These are phyloP conservation scores for Pterulicium gracile DNA, from an alignment of 1,284 basidiomycete species.

Conservation along the genomic window DNA sequence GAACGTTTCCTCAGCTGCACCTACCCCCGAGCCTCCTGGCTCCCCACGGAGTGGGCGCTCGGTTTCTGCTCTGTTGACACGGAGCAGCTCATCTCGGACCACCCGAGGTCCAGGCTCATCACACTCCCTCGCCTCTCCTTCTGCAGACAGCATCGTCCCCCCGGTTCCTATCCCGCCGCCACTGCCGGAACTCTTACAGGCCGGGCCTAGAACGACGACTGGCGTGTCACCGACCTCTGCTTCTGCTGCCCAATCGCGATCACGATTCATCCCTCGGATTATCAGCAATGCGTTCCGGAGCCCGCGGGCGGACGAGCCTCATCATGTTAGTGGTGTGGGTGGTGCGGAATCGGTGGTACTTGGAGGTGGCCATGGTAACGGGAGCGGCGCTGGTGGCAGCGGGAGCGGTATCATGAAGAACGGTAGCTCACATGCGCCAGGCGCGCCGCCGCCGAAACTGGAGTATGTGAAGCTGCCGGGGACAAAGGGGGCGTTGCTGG, in stretches of 20 bases:
- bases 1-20: no score
- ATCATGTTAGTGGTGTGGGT: conserved; percentile 20
- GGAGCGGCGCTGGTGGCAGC: conserved; percentile 23
- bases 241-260: conserved; percentile 28
- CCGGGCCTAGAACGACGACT: conserved; percentile 17
- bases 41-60: no score
- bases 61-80: no score
- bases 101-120: background rate
- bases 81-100: background rate
- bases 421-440: conserved; percentile 12
- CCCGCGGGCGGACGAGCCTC: conserved; percentile 51
- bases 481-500: conserved; percentile 73
- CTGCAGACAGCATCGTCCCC: background rate
- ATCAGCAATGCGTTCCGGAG: conserved; percentile 51
- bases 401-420: conserved; percentile 20
- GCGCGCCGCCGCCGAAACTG: conserved; percentile 67
- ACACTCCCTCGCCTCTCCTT: background rate
- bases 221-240: conserved; percentile 20
- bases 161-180: background rate
- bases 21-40: background rate
- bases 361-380: conserved; percentile 21
- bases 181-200: conserved; percentile 8
- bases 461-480: conserved; percentile 86
- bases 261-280: conserved; percentile 61
- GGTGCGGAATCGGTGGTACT: background rate